A percentile compares a stretch with the other conserved stretches of the same genome.
Evolutionary conservation across 164 flowering plant species (phyloP).

Genomic region (Tetrastigma voinierianum): DNA sequence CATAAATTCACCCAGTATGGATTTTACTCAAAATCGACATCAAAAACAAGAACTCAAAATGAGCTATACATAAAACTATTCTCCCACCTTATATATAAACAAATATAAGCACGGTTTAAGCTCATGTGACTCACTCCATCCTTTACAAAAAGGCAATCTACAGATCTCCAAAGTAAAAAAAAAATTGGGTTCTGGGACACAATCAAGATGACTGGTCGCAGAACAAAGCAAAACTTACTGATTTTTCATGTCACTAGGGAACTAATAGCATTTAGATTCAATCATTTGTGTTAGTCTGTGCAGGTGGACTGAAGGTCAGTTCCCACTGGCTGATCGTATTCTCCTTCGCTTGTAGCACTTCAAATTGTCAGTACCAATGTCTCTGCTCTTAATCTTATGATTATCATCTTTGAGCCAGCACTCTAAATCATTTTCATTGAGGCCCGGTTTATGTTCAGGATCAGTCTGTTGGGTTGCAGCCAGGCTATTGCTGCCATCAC

Average conservation of each 20-base stretch:
- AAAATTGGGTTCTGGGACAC: neutral
- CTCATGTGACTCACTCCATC: neutral
- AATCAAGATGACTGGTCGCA: neutral
- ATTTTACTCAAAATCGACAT: neutral
- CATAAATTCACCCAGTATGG: neutral
- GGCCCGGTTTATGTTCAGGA: conserved; percentile 1
- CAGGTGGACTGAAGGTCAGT: neutral
- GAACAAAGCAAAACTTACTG: neutral
- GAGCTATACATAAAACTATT: neutral
- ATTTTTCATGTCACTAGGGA: neutral
- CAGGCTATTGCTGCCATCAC: neutral
- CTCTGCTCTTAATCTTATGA: neutral
- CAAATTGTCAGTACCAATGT: neutral
- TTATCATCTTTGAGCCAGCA: neutral
- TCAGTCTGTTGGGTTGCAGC: neutral
- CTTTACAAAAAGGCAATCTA: conserved; percentile 1
- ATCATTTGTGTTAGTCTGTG: neutral
- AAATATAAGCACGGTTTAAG: neutral
- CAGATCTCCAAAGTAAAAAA: neutral
- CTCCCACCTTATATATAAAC: neutral
- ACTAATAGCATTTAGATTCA: neutral
- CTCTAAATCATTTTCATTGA: neutral
- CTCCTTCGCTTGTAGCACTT: conserved; percentile 20
- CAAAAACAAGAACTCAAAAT: neutral
- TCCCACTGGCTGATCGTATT: neutral